These are phyloP conservation scores for Cytospora piceicola DNA, from an alignment of 2,329 filamentous ascomycete genomes.

Conservation along the genomic window DNA sequence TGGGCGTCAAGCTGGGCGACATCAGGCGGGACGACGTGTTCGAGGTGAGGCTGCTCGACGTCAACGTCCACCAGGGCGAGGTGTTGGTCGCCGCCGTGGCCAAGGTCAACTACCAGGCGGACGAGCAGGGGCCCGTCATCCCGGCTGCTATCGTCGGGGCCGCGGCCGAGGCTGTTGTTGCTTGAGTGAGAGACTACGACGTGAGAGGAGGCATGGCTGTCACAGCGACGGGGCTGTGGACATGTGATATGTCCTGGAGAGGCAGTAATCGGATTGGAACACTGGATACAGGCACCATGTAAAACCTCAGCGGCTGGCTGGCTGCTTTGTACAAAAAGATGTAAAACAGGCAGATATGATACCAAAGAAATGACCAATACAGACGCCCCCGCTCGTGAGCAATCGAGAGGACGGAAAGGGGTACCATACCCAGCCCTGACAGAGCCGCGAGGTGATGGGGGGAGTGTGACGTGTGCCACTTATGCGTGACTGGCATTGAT, in stretches of 20 bases:
- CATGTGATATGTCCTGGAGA: not conserved
- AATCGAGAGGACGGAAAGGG: not conserved
- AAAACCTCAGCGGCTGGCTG: not conserved
- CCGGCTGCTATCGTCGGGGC: not conserved
- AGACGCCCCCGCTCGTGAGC: not conserved
- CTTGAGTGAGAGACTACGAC: not conserved
- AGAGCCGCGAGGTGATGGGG: no score
- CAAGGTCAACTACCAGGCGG: slow-evolving; percentile 31
- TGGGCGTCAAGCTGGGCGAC: slow-evolving; percentile 44
- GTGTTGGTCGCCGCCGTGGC: slow-evolving; percentile 53
- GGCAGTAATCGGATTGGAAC: not conserved
- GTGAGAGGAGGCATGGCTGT: not conserved
- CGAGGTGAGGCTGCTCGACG: slow-evolving; percentile 57
- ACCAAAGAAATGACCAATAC: not conserved
- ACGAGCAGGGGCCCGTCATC: not conserved
- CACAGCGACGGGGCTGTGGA: not conserved
- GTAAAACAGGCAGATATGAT: not conserved
- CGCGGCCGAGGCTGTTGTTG: not conserved
- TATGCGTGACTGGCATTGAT: not conserved
- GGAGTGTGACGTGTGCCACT: no score
- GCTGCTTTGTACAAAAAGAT: not conserved
- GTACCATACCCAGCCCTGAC: no score
- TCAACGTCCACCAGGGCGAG: slow-evolving; percentile 53
- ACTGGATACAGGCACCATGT: not conserved
- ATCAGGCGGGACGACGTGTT: slow-evolving; percentile 56